These are phyloP conservation scores for Lactuca saligna DNA, from an alignment of 129 eudicot genomes.

Conservation along the genomic window DNA sequence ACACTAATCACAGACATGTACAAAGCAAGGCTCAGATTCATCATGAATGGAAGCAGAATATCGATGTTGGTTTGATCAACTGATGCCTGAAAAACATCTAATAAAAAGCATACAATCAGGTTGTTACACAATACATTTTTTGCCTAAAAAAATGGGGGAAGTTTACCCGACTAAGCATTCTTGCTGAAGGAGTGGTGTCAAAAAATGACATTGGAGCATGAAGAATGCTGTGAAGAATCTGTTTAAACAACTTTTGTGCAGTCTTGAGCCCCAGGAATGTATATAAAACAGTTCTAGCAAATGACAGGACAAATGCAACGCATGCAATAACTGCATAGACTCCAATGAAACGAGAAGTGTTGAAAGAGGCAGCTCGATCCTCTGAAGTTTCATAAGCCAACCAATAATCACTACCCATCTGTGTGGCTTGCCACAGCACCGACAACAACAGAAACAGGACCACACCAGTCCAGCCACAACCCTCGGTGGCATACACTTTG, in stretches of 20 bases:
- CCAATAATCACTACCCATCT: slow-evolving; percentile 73
- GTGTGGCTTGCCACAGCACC: slow-evolving; percentile 47
- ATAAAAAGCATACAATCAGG: slow-evolving; percentile 7
- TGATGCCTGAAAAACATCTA: slow-evolving; percentile 55
- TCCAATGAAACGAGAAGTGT: slow-evolving; percentile 45
- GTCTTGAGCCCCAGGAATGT: slow-evolving; percentile 54
- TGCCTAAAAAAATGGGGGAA: background rate
- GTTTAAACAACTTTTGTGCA: slow-evolving; percentile 55
- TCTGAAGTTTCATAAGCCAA: slow-evolving; percentile 64
- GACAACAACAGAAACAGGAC: slow-evolving; percentile 38
- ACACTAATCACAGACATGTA: slow-evolving; percentile 54
- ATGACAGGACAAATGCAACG: slow-evolving; percentile 35
- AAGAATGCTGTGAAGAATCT: slow-evolving; percentile 47
- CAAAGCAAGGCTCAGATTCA: slow-evolving; percentile 46
- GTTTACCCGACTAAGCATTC: slow-evolving; percentile 67
- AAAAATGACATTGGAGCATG: slow-evolving; percentile 92
- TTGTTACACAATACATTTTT: background rate
- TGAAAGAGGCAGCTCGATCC: slow-evolving; percentile 27
- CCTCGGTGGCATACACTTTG: slow-evolving; percentile 59
- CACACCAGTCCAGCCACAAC: slow-evolving; percentile 69
- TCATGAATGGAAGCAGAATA: slow-evolving; percentile 49
- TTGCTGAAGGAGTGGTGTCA: slow-evolving; percentile 81
- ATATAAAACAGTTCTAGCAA: slow-evolving; percentile 31
- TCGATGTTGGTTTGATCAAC: slow-evolving; percentile 69
- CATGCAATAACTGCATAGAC: slow-evolving; percentile 46